Conservation (phyloP, 2,329 filamentous ascomycete species). For the Colletotrichum australisinense region DNA sequence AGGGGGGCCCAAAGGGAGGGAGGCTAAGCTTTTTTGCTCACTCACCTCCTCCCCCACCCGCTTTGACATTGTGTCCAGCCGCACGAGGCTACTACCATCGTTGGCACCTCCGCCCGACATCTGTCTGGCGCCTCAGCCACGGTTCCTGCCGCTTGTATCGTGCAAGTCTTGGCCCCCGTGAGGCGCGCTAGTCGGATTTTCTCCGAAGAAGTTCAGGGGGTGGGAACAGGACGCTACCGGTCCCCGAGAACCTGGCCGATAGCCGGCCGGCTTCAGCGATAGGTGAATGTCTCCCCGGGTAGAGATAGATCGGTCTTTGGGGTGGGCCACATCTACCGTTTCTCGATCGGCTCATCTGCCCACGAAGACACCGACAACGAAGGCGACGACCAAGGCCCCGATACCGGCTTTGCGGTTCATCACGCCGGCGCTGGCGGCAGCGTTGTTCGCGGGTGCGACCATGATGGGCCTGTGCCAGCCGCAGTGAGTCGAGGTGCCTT, state of each 20-base stretch:
- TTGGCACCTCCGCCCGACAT: background rate
- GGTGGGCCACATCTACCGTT: too few relatives aligned
- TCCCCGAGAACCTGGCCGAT: background rate
- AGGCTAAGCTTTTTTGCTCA: background rate
- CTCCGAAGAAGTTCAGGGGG: background rate
- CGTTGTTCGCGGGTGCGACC: conserved; percentile 22
- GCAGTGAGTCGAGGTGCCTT: conserved; percentile 30
- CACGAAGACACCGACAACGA: background rate
- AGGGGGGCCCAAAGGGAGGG: background rate
- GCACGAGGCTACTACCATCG: background rate
- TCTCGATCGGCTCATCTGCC: background rate
- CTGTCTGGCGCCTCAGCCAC: background rate
- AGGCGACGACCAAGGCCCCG: background rate
- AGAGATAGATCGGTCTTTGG: too few relatives aligned
- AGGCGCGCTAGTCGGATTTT: background rate
- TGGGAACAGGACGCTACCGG: background rate
- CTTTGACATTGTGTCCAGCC: background rate
- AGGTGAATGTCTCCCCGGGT: too few relatives aligned
- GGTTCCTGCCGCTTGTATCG: conserved; percentile 6
- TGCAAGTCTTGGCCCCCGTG: background rate
- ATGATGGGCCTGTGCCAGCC: conserved; percentile 36
- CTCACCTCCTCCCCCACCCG: background rate
- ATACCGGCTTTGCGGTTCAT: background rate
- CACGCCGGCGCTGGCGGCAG: background rate
- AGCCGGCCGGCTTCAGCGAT: background rate